These are phyloP conservation scores for Colletotrichum phormii DNA, from an alignment of 2,329 filamentous ascomycete genomes.

Conservation along the genomic window DNA sequence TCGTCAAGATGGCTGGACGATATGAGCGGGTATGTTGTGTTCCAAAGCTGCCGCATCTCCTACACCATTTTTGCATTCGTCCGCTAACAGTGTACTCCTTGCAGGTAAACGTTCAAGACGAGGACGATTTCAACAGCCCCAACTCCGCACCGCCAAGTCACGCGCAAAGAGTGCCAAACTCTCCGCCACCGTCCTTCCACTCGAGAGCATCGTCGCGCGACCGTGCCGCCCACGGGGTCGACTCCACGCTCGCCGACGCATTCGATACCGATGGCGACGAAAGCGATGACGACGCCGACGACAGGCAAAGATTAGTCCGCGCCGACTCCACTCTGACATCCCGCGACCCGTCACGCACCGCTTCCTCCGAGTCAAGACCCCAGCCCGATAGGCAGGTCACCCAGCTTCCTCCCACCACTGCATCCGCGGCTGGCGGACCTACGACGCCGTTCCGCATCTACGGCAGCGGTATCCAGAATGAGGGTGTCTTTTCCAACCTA, in stretches of 20 bases:
- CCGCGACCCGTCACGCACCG: constrained; percentile 36
- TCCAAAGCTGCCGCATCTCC: neutral
- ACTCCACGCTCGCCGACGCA: constrained; percentile 89
- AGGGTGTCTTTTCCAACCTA: constrained; percentile 96
- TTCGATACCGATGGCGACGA: constrained; percentile 88
- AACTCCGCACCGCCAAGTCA: constrained; percentile 45
- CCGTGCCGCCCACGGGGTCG: constrained; percentile 60
- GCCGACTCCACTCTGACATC: constrained; percentile 59
- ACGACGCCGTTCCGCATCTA: constrained; percentile 66
- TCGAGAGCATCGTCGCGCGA: constrained; percentile 77
- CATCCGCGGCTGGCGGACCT: constrained; percentile 31
- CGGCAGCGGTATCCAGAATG: constrained; percentile 82
- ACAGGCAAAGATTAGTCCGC: constrained; percentile 87
- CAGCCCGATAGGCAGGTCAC: constrained; percentile 37
- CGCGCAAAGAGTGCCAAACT: constrained; percentile 60
- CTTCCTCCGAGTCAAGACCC: constrained; percentile 35
- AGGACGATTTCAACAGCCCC: constrained; percentile 59
- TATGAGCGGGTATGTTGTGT: constrained; percentile 67
- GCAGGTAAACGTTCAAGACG: constrained; percentile 70
- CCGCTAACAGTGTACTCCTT: neutral
- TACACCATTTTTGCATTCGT: neutral
- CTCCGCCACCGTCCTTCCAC: constrained; percentile 86
- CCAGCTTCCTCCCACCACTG: constrained; percentile 42
- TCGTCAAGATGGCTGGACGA: constrained; percentile 61
- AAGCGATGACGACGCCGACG: constrained; percentile 80